A percentile compares a stretch with the other conserved stretches of the same genome.
These are phyloP conservation scores for Acacia acuminata DNA, from an alignment of 306 rosid species.

Conservation along the genomic window DNA sequence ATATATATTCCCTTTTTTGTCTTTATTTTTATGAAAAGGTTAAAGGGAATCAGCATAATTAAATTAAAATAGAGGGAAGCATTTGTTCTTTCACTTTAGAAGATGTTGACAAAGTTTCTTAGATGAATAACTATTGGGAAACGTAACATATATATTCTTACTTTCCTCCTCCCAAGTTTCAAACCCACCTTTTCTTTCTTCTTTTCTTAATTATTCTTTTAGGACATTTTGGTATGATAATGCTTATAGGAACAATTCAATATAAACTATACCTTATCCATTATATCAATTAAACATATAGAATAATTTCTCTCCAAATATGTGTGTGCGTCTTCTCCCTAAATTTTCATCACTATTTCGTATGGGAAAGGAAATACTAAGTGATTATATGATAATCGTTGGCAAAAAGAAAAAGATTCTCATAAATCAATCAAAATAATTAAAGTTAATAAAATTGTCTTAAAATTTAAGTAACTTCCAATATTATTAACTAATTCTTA, in stretches of 20 bases:
- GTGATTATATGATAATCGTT: too few relatives aligned
- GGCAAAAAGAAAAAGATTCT: too few relatives aligned
- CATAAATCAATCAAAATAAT: too few relatives aligned
- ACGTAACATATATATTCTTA: background rate
- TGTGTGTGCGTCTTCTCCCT: background rate
- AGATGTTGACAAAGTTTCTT: background rate
- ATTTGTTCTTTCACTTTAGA: background rate
- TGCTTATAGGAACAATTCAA: background rate
- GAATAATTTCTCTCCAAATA: background rate
- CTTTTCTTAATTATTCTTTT: background rate
- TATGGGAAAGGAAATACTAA: background rate
- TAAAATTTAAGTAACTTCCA: too few relatives aligned
- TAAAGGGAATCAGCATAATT: background rate
- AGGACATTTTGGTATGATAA: background rate
- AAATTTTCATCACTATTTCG: background rate
- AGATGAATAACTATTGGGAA: background rate
- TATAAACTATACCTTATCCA: background rate
- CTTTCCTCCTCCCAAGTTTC: background rate
- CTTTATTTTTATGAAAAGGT: background rate
- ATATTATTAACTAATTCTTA: too few relatives aligned
- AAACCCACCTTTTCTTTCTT: background rate
- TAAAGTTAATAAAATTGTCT: too few relatives aligned
- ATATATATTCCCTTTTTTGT: background rate
- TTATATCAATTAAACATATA: background rate
- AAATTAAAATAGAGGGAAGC: background rate